These are phyloP conservation scores for Neurospora tetrasperma DNA, from an alignment of 495 filamentous ascomycete species.

Conservation along the genomic window DNA sequence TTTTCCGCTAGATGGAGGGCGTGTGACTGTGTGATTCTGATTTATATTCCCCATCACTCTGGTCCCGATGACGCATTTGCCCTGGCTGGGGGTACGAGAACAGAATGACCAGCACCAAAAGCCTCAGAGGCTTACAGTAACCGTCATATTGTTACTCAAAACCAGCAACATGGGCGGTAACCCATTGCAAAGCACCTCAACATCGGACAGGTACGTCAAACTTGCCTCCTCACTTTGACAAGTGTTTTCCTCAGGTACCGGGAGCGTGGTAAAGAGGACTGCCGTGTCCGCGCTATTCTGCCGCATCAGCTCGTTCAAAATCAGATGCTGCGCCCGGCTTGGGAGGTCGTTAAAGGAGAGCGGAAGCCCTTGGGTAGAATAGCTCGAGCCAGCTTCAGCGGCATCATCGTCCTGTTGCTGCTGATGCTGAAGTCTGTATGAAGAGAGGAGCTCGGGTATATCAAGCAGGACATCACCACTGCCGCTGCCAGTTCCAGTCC, in stretches of 20 bases:
- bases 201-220: constrained; percentile 60
- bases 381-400: constrained; percentile 41
- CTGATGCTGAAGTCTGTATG: constrained; percentile 9
- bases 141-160: constrained; percentile 86
- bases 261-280: constrained; percentile 73
- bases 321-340: constrained; percentile 71
- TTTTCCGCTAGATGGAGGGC: not conserved
- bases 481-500: not conserved
- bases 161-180: constrained; percentile 63
- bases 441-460: constrained; percentile 26
- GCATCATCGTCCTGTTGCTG: constrained; percentile 10
- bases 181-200: constrained; percentile 63
- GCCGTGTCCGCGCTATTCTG: constrained; percentile 62
- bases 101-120: no score
- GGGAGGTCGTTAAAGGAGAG: constrained; percentile 81
- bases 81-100: no score
- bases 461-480: constrained; percentile 22
- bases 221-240: constrained; percentile 58
- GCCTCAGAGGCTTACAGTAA: constrained; percentile 65
- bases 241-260: constrained; percentile 67
- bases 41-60: constrained; percentile 1
- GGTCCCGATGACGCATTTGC: not conserved
- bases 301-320: constrained; percentile 73
- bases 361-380: constrained; percentile 49
- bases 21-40: not conserved